Evolutionary conservation across 2,329 filamentous ascomycete species (phyloP).

Genomic region (Fusarium vanettenii): DNA sequence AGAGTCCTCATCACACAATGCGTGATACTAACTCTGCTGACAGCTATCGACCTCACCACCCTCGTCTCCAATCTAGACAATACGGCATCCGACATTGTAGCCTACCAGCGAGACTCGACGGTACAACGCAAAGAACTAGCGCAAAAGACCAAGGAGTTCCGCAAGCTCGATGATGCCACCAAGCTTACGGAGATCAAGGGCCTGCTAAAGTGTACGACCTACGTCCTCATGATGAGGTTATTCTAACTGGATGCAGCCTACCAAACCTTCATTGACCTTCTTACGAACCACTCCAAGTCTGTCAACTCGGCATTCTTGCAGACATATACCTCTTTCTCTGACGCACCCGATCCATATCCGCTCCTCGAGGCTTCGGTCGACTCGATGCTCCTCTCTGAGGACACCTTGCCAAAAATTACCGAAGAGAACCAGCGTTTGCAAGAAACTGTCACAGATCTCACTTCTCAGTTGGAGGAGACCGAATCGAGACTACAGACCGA

Average conservation of each 20-base stretch:
- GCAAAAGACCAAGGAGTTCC: conserved; percentile 99
- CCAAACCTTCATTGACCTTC: conserved; percentile 95
- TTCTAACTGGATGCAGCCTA: conserved; percentile 71
- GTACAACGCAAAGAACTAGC: conserved; percentile 96
- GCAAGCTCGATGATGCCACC: conserved; percentile 88
- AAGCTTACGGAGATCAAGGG: conserved; percentile 92
- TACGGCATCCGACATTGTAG: conserved; percentile 93
- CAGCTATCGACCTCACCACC: conserved; percentile 87
- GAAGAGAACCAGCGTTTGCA: conserved; percentile 91
- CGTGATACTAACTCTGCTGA: conserved; percentile 30
- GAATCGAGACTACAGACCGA: conserved; percentile 86
- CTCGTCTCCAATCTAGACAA: conserved; percentile 89
- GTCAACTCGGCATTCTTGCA: conserved; percentile 94
- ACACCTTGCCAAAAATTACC: conserved; percentile 90
- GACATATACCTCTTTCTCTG: conserved; percentile 91
- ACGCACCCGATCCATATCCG: conserved; percentile 96
- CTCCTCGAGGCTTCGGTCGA: conserved; percentile 96
- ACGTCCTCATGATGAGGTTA: background rate
- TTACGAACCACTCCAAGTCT: conserved; percentile 95
- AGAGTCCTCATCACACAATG: background rate
- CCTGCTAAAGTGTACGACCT: conserved; percentile 78
- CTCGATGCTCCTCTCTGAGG: conserved; percentile 89
- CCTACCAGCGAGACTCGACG: conserved; percentile 93
- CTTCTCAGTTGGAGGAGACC: conserved; percentile 83
- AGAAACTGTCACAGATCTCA: conserved; percentile 78